Percentiles rank a stretch among this genome's conserved stretches.
Conservation (phyloP, 2,329 filamentous ascomycete species). For the Botrytis squamosa region DNA sequence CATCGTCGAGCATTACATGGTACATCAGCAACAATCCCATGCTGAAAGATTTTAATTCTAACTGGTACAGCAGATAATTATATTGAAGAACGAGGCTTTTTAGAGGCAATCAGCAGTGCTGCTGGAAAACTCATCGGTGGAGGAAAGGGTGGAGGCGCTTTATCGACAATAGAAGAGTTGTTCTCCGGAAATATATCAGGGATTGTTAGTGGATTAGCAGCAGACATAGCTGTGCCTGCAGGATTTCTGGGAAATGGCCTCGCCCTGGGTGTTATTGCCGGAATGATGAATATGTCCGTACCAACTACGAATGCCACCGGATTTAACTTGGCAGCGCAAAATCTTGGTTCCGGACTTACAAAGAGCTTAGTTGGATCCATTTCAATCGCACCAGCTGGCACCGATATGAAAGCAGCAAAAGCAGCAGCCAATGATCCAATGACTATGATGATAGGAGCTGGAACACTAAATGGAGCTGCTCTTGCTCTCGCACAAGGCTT, state of each 20-base stretch:
- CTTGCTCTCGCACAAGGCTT: not conserved
- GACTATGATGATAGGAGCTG: not conserved
- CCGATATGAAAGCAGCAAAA: not conserved
- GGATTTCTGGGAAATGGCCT: not conserved
- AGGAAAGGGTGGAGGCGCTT: not conserved
- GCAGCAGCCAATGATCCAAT: not conserved
- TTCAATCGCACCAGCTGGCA: not conserved
- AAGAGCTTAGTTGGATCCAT: not conserved
- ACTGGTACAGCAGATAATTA: not conserved
- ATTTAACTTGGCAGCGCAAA: not conserved
- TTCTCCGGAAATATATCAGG: not conserved
- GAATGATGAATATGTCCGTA: not conserved
- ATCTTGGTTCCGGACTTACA: not conserved
- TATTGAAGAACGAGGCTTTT: not conserved
- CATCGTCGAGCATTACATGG: not conserved
- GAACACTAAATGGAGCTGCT: not conserved
- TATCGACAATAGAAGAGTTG: not conserved
- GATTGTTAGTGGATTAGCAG: not conserved
- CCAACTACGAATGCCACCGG: not conserved
- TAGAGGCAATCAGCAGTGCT: not conserved
- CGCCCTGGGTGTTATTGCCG: not conserved
- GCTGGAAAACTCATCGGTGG: not conserved
- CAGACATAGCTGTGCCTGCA: not conserved
- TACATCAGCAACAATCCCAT: not conserved
- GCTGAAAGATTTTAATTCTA: not conserved